Percentiles rank a stretch among this genome's conserved stretches.
Evolutionary conservation across 139 green algal genomes (phyloP).

Genomic region (Closterium sp.): DNA sequence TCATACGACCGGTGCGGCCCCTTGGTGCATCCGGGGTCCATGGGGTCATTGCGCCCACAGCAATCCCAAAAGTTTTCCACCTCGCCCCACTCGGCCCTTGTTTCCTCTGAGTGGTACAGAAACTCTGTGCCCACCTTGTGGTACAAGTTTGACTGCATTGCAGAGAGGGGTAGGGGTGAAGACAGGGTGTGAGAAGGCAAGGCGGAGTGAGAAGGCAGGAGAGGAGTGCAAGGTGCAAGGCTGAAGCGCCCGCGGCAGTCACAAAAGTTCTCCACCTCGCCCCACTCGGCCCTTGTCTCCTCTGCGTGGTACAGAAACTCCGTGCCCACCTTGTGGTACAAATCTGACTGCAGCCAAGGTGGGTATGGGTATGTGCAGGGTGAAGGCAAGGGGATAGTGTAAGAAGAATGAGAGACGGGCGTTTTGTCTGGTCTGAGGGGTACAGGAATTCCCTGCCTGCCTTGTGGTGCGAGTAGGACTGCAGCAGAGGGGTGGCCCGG

Average conservation of each 20-base stretch:
- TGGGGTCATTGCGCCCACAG: slow-evolving; percentile 3
- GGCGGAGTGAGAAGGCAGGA: background rate
- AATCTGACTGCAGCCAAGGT: slow-evolving; percentile 4
- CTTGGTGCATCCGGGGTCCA: slow-evolving; percentile 15
- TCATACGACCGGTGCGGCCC: slow-evolving; percentile 25
- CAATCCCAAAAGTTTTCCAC: slow-evolving; percentile 37
- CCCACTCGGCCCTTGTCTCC: slow-evolving; percentile 19
- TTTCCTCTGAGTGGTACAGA: slow-evolving; percentile 32
- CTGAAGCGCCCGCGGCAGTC: slow-evolving; percentile 13
- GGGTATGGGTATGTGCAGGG: background rate
- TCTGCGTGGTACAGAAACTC: slow-evolving; percentile 36
- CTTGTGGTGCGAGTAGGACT: slow-evolving; percentile 26
- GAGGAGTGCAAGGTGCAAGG: background rate
- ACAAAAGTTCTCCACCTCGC: background rate
- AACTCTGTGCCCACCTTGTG: slow-evolving; percentile 34
- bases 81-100: slow-evolving; percentile 15
- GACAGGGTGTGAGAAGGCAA: background rate
- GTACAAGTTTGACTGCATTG: slow-evolving; percentile 25
- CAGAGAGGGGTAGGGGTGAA: background rate
- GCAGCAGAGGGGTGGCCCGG: background rate
- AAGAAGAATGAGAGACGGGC: background rate
- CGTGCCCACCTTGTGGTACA: slow-evolving; percentile 17
- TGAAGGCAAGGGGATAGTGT: too few species aligned
- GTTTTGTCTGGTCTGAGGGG: slow-evolving; percentile 18
- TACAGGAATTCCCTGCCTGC: slow-evolving; percentile 20